Evolutionary conservation across 768 basidiomycete genomes (phyloP), one percentile per base, ranked within the genome.

Genomic region (Daedaleopsis nitida): DNA sequence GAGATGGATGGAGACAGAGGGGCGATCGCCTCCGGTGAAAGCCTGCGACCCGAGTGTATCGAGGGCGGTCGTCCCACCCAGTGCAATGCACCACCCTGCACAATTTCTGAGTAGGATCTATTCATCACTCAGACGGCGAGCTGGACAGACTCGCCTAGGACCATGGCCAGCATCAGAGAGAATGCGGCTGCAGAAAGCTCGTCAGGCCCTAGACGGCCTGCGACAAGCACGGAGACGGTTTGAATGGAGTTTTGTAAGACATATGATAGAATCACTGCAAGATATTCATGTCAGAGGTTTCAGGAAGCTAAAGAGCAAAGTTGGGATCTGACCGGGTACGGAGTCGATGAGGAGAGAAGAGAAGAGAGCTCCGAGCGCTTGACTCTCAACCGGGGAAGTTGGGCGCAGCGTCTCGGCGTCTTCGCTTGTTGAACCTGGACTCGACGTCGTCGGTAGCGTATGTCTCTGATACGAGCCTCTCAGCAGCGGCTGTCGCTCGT

Each of bases 41-140:
- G 90, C 83, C 67, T 89, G 87, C 1, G 90, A 91, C 43, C 89
- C 89, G 57, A 91, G 77, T 0, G 91, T 92, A 70, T 91, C 89
- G 38, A 91, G 78, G 9, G 87, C 88, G 3, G 88, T 89, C 0
- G 88, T 87, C n/a, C 89, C 89, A 14, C 89, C 89, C 19, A 91
- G 79, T 12, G 88, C 89, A 57, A 91, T 79, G 68, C 84, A 85
- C 88, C 89, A 91, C 43, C 89, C 89, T 91, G 72, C 66, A 59
- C 9, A 5, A 4, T n/a, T 17, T 21, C 14, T 45, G 3, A n/a
- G n/a, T 45, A 7, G 21, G 9, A 19, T 17, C 2, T n/a, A 19
- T n/a, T 32, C 27, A 32, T 32, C 4, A 32, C 27, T 32, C 3
- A 32, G 3, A 32, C 27, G 4, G 27, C 7, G 27, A 32, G 27